phyloP scores from a whole-genome alignment of 192 early-diverging fungal species.

The Coemansia sp. region DNA sequence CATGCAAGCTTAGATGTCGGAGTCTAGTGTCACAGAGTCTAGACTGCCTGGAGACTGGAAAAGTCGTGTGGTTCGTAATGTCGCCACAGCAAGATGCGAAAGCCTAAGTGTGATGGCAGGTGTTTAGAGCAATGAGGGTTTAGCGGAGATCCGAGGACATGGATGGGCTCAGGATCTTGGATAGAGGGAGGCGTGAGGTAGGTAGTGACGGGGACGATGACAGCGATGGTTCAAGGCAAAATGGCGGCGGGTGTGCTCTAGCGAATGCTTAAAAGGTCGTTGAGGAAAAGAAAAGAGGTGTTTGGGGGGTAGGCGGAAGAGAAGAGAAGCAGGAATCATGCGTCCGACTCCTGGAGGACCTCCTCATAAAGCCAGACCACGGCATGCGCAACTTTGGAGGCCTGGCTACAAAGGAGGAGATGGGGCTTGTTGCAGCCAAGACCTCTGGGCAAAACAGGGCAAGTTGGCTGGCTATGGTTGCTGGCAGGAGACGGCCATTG shows the following conservation, averaged over 20 bases:
- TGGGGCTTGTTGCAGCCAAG: background rate
- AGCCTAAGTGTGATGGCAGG: background rate
- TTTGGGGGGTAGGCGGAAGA: background rate
- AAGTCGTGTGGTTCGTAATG: constrained; percentile 2
- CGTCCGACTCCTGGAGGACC: background rate
- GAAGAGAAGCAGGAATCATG: background rate
- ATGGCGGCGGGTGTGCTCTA: background rate
- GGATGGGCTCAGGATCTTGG: background rate
- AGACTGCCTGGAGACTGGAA: background rate
- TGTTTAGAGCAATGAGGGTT: background rate
- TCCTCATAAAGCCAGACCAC: background rate
- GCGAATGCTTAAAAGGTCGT: background rate
- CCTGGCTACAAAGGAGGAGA: background rate
- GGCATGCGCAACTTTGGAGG: background rate
- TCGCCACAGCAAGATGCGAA: background rate
- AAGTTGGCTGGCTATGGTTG: background rate
- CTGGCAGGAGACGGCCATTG: background rate
- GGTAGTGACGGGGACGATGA: background rate
- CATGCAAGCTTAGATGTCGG: background rate
- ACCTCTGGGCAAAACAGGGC: background rate
- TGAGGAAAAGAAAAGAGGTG: background rate
- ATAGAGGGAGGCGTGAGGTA: background rate
- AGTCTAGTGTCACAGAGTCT: background rate
- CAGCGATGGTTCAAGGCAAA: constrained; percentile 2
- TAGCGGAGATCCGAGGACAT: background rate